Conservation (phyloP, 2,329 filamentous ascomycete species). For the Torrubiellomyces zombiae region DNA sequence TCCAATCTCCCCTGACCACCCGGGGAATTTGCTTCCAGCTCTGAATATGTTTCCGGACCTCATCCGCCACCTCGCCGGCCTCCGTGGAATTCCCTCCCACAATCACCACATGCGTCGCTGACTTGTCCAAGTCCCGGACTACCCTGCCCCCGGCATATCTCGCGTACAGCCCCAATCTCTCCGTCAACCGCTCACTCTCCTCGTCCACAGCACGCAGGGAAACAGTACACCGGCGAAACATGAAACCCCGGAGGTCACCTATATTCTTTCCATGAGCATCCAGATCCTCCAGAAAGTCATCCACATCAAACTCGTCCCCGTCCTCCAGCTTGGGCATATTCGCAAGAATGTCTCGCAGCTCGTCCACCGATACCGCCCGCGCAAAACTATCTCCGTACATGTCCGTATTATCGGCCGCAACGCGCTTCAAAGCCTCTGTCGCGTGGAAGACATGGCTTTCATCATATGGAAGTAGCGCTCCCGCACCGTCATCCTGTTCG, state of each 20-base stretch:
- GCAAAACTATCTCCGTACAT: constrained; percentile 70
- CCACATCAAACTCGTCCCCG: constrained; percentile 22
- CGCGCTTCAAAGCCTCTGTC: constrained; percentile 34
- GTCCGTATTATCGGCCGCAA: constrained; percentile 50
- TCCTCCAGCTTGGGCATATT: constrained; percentile 33
- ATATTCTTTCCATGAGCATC: constrained; percentile 37
- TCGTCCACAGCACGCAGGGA: constrained; percentile 18
- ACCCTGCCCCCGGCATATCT: constrained; percentile 53
- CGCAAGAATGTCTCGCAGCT: constrained; percentile 37
- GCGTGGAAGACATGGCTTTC: constrained; percentile 56
- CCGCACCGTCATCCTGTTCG: constrained; percentile 33
- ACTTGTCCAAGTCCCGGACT: constrained; percentile 26
- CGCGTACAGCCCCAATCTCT: constrained; percentile 38
- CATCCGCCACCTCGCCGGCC: constrained; percentile 19
- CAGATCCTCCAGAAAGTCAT: constrained; percentile 35
- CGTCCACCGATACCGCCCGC: constrained; percentile 46
- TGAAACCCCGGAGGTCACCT: constrained; percentile 28
- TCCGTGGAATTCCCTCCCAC: constrained; percentile 22
- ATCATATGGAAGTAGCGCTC: constrained; percentile 45
- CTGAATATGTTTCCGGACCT: constrained; percentile 30
- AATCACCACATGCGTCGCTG: constrained; percentile 58
- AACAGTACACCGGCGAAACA: constrained; percentile 33
- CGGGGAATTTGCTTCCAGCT: constrained; percentile 39
- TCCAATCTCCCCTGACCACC: constrained; percentile 54
- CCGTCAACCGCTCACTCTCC: constrained; percentile 16